Evolutionary conservation across 2,329 filamentous ascomycete species (phyloP), one percentile per base, ranked within the genome.

Genomic region (Leptographium procerum): DNA sequence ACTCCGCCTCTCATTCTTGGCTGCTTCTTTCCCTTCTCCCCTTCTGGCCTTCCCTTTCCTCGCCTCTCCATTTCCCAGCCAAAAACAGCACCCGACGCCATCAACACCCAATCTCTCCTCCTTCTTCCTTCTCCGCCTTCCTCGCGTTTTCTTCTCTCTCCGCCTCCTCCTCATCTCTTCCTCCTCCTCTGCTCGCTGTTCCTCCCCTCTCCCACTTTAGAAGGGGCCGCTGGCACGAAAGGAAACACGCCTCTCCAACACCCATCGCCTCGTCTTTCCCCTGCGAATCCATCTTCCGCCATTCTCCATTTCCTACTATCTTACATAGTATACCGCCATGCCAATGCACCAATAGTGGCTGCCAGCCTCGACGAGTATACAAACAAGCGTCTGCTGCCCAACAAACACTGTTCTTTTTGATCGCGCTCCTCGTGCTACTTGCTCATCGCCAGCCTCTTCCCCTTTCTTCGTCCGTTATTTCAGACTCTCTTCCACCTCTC

Each of bases 341-440:
- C 45, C 57, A 59, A 52, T 59, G 57, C 45, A 28, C 22, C 57
- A 24, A 16, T 59, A 55, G 52, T 45, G 31, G 51, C 28, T 45
- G 40, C 8, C 45, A n/a, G 31, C 40, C 36, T 58, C 52, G 26
- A n/a, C 28, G 28, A 56, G n/a, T 29, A 43, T 43, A 40, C 34
- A 50, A 34, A n/a, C 50, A 14, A 22, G 45, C 26, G 47, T 50
- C 47, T 28, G 24, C 47, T 50, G 26, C 24, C n/a, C 47, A 14
- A 19, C 24, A 26, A 16, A 16, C 4, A 14, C 47, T 26, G 1
- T 50, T 50, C 26, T 29, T 16, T 43, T 31, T 26, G 47, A 50
- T 26, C 26, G 47, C 26, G 47, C 47, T 13, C n/a, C 47, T 50
- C 24, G 24, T 26, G 16, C 4, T 11, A 8, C 43, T 16, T 26